These are phyloP conservation scores for Aulographum hederae DNA, from an alignment of 2,329 filamentous ascomycete genomes.

Conservation along the genomic window DNA sequence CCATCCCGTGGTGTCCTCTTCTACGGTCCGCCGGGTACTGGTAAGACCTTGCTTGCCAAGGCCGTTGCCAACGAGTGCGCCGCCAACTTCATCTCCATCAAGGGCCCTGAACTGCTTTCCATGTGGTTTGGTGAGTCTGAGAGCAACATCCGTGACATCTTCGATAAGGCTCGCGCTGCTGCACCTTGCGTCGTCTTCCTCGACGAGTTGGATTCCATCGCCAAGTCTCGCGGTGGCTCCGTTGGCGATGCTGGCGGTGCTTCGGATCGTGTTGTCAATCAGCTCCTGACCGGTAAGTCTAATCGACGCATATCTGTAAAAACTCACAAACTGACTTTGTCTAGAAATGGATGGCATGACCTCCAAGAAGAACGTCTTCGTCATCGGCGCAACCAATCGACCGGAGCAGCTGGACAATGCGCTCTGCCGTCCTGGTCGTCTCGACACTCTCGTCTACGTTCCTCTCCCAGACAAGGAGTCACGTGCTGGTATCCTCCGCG, in stretches of 20 bases:
- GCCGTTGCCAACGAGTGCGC: conserved; percentile 98
- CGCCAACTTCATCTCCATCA: conserved; percentile 99
- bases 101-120: conserved; percentile 92
- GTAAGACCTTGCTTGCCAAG: conserved; percentile 99
- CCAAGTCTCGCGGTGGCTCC: conserved; percentile 96
- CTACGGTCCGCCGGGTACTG: conserved; percentile 97
- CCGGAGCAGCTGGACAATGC: conserved; percentile 97
- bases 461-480: conserved; percentile 85
- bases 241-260: conserved; percentile 81
- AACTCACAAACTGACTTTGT: conserved; percentile 1
- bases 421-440: conserved; percentile 93
- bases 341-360: conserved; percentile 98
- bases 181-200: conserved; percentile 98
- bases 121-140: conserved; percentile 99
- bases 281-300: conserved; percentile 78
- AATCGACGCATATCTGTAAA: conserved; percentile 3
- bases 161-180: conserved; percentile 96
- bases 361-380: conserved; percentile 99
- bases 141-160: conserved; percentile 98
- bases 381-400: conserved; percentile 96
- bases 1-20: conserved; percentile 97
- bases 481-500: conserved; percentile 76
- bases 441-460: conserved; percentile 96
- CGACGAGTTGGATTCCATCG: conserved; percentile 95
- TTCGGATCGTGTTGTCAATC: conserved; percentile 98